Base-by-base conservation (phyloP, 2,329 filamentous ascomycete genomes). In the Penicillium vulpinum region DNA sequence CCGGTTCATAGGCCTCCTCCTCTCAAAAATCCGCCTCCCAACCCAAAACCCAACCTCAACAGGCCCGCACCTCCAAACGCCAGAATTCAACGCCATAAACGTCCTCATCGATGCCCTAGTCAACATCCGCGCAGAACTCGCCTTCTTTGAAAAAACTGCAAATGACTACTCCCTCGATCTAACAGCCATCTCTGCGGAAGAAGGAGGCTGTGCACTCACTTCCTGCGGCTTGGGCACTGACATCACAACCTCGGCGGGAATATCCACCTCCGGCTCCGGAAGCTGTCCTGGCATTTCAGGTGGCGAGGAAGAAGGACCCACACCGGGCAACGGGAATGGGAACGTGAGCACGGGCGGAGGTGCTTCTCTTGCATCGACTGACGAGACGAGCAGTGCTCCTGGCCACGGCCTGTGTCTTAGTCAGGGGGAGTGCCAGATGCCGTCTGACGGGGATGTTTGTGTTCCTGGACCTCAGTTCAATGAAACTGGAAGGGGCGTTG, bases 111-210 rank as follows among this genome's bases (percentile, higher is more conserved):
- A 83, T 36, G 85, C 86, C 1, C 74, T 90, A 21, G 84, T 81
- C 62, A 89, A 88, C 61, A 85, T 90, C 66, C 81, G 85, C 5
- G 80, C 83, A 11, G 88, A 91, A 66, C 82, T 89, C 70, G 77
- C 77, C 52, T 88, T 90, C 73, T 90, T 91, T 66, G 80, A 88
- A 54, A 81, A 83, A 40, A 86, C 86, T 0, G 86, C 87, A 2
- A 73, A 69, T 1, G 81, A 83, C 46, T 90, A 87, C 64, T 81
- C 77, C 3, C 75, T 91, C 2, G 74, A 79, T 3, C 69, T 89
- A 8, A 70, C 67, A 0, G 70, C 69, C 2, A 76, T 80, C 48
- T 67, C 78, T 2, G 21, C 57, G 1, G 55, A 59, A 40, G 62
- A 65, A 6, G 72, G 75, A 0, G 79, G 79, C 0, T 70, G 78